Conservation (phyloP, 139 green algal species). For the Gonium pectorale region DNA sequence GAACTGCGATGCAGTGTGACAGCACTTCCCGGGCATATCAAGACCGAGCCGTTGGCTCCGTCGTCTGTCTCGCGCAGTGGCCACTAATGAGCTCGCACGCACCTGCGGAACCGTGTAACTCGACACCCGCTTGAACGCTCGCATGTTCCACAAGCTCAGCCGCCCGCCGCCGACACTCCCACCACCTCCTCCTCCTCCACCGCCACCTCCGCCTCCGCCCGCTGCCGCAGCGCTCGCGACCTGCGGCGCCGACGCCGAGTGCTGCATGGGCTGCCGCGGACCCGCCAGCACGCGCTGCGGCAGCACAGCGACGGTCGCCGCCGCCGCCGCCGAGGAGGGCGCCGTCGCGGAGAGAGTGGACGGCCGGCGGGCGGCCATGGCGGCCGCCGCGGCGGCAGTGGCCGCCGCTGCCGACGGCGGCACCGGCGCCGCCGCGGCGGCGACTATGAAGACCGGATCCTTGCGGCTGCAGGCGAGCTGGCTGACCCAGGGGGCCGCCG, state of each 20-base stretch:
- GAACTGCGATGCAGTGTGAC: too few species aligned
- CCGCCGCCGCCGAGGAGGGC: neutral
- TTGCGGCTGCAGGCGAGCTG: conserved; percentile 47
- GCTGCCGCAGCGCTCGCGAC: too few species aligned
- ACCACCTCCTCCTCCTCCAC: neutral
- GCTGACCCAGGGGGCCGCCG: conserved; percentile 20
- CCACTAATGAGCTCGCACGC: too few species aligned
- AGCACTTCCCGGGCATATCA: too few species aligned
- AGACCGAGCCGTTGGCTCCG: too few species aligned
- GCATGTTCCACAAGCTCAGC: conserved; percentile 60
- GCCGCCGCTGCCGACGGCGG: neutral
- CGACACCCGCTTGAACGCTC: conserved; percentile 50
- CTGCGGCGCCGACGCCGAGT: too few species aligned
- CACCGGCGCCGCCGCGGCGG: conserved; percentile 19
- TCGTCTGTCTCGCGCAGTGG: too few species aligned
- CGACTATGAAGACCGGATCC: conserved; percentile 52
- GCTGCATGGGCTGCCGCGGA: neutral
- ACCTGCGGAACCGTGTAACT: conserved; percentile 29
- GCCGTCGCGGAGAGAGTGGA: neutral
- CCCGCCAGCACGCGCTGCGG: neutral
- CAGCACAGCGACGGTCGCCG: too few species aligned
- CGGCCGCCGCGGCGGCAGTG: neutral
- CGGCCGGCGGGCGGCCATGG: neutral
- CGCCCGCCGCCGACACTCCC: neutral
- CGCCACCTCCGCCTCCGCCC: neutral